phyloP scores from a whole-genome alignment of 1,139 yeast genomes.

The Hyphopichia fennica region DNA sequence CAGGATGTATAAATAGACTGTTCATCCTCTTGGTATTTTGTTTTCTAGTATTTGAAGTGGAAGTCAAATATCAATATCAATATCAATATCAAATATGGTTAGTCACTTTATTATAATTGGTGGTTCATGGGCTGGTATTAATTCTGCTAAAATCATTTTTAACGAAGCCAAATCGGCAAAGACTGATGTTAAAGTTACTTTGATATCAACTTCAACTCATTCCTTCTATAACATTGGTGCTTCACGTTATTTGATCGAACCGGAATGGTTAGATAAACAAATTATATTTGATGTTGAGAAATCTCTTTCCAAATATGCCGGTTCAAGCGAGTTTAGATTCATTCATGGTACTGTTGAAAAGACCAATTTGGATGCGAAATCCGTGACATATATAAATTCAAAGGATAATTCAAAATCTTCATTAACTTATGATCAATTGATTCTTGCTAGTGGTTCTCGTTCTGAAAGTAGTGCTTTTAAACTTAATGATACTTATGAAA shows the following conservation, averaged over 20 bases:
- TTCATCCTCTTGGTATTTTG: too few species aligned
- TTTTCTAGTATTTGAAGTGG: too few species aligned
- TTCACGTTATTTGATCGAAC: constrained; percentile 34
- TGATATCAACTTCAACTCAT: constrained; percentile 19
- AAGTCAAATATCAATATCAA: too few species aligned
- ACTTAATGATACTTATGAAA: constrained; percentile 17
- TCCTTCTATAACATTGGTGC: constrained; percentile 22
- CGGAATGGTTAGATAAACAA: constrained; percentile 17
- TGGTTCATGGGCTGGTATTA: constrained; percentile 25
- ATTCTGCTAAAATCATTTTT: constrained; percentile 16
- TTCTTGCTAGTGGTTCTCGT: constrained; percentile 34
- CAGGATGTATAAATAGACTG: too few species aligned
- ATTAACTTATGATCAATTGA: constrained; percentile 28
- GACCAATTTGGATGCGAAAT: constrained; percentile 19
- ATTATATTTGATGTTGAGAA: constrained; percentile 18
- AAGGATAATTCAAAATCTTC: not conserved
- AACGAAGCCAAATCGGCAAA: constrained; percentile 9
- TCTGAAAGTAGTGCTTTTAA: constrained; percentile 25
- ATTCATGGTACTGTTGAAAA: constrained; percentile 21
- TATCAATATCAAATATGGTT: too few species aligned
- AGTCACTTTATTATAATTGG: constrained; percentile 25
- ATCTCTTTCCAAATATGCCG: constrained; percentile 13
- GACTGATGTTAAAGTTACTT: constrained; percentile 15
- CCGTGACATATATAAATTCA: not conserved
- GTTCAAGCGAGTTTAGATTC: constrained; percentile 14